A percentile compares a stretch with the other conserved stretches of the same genome.
Evolutionary conservation across 139 green algal genomes (phyloP).

Genomic region (Parachlorella kessleri): DNA sequence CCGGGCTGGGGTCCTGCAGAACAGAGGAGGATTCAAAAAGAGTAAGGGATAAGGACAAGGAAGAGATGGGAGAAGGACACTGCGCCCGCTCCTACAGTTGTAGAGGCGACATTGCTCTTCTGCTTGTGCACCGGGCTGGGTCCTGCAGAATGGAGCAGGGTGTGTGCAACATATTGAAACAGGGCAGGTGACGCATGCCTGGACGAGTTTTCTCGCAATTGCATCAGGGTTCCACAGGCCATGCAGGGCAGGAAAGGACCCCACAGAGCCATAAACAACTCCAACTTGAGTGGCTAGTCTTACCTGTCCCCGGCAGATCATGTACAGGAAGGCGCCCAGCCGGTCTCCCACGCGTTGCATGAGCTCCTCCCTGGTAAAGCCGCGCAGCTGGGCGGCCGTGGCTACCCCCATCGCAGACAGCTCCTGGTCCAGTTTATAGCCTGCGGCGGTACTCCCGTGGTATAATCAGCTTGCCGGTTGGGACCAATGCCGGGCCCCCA

Average conservation of each 20-base stretch:
- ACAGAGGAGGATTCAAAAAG: too few relatives aligned
- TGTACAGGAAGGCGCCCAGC: slow-evolving; percentile 28
- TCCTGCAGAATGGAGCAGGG: neutral
- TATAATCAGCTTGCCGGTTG: too few relatives aligned
- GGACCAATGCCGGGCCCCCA: too few relatives aligned
- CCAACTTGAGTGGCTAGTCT: too few relatives aligned
- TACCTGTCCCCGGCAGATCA: slow-evolving; percentile 39
- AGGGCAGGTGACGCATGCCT: neutral
- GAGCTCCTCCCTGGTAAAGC: slow-evolving; percentile 32
- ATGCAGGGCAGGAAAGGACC: too few relatives aligned
- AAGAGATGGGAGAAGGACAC: neutral
- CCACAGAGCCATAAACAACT: neutral
- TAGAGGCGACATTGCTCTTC: neutral
- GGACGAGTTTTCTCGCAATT: neutral
- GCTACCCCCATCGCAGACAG: slow-evolving; percentile 46
- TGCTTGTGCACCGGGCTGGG: neutral
- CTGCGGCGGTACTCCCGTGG: slow-evolving; percentile 23
- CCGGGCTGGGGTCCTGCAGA: slow-evolving; percentile 58
- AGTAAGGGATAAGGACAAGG: neutral
- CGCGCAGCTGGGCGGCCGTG: slow-evolving; percentile 50
- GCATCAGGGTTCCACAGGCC: too few relatives aligned
- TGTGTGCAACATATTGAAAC: neutral
- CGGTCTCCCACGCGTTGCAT: slow-evolving; percentile 48
- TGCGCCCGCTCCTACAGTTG: neutral
- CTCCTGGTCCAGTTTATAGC: slow-evolving; percentile 53